These are phyloP conservation scores for Cyanophora paradoxa DNA, from an alignment of 78 protist species.

Conservation along the genomic window DNA sequence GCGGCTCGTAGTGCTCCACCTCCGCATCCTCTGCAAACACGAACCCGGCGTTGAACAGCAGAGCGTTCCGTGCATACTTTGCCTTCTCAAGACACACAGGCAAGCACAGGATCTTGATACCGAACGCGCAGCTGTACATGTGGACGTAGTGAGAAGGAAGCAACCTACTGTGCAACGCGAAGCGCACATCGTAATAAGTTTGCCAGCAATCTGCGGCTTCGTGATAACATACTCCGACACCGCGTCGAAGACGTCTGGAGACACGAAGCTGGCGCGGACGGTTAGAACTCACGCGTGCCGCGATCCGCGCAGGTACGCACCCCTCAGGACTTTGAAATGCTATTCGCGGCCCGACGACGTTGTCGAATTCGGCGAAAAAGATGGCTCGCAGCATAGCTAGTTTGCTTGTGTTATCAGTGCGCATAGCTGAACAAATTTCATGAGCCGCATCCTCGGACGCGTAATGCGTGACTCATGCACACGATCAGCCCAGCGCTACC, in stretches of 20 bases:
- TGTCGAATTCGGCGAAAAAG: slow-evolving; percentile 52
- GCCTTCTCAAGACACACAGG: slow-evolving; percentile 45
- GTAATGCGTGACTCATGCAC: too few species aligned
- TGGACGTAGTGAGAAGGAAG: not conserved
- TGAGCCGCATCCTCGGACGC: too few species aligned
- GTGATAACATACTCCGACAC: slow-evolving; percentile 58
- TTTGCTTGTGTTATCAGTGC: too few species aligned
- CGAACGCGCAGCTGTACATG: not conserved
- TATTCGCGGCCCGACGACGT: slow-evolving; percentile 41
- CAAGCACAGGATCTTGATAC: slow-evolving; percentile 9
- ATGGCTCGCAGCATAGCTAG: not conserved
- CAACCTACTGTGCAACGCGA: too few species aligned
- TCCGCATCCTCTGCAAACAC: slow-evolving; percentile 36
- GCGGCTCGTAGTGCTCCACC: slow-evolving; percentile 31
- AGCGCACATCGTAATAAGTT: slow-evolving; percentile 37
- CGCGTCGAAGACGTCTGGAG: slow-evolving; percentile 50
- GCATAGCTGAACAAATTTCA: too few species aligned
- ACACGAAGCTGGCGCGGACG: too few species aligned
- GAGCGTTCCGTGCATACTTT: slow-evolving; percentile 60
- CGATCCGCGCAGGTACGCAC: too few species aligned
- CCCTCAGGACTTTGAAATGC: slow-evolving; percentile 45
- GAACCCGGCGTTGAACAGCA: slow-evolving; percentile 50
- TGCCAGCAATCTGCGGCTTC: slow-evolving; percentile 53
- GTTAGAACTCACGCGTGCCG: too few species aligned
- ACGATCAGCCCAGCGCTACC: too few species aligned